phyloP scores from a whole-genome alignment of 805 yeast genomes.

The Teunomyces funiuensis region DNA sequence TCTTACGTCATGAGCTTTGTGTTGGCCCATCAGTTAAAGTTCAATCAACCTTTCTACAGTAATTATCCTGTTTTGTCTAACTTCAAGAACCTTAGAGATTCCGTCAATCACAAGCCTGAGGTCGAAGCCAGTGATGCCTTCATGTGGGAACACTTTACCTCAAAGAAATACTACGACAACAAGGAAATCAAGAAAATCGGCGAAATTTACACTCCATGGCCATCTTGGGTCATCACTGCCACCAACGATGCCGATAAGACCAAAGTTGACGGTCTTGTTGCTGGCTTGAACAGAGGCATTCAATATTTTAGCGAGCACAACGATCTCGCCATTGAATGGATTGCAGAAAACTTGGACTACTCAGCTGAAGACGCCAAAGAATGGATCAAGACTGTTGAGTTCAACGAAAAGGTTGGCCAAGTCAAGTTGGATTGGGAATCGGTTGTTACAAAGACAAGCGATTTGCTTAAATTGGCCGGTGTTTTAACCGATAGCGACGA shows the following conservation, averaged over 20 bases:
- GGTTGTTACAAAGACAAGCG: slow-evolving; percentile 55
- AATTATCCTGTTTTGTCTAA: slow-evolving; percentile 60
- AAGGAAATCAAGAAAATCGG: slow-evolving; percentile 82
- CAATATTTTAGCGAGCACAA: slow-evolving; percentile 57
- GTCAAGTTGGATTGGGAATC: slow-evolving; percentile 46
- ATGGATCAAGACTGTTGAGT: slow-evolving; percentile 80
- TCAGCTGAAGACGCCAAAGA: slow-evolving; percentile 71
- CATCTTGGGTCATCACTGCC: slow-evolving; percentile 83
- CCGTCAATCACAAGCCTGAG: slow-evolving; percentile 57
- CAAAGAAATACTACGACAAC: slow-evolving; percentile 78
- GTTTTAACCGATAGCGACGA: slow-evolving; percentile 42
- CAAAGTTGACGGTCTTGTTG: slow-evolving; percentile 41
- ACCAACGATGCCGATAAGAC: slow-evolving; percentile 36
- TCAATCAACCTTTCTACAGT: slow-evolving; percentile 50
- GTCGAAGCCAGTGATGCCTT: slow-evolving; percentile 68
- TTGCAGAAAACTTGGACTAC: slow-evolving; percentile 70
- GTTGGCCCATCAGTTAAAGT: slow-evolving; percentile 60
- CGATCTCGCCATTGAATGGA: slow-evolving; percentile 66
- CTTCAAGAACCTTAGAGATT: slow-evolving; percentile 74
- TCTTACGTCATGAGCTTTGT: slow-evolving; percentile 91
- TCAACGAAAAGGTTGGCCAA: slow-evolving; percentile 44
- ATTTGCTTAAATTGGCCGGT: slow-evolving; percentile 61
- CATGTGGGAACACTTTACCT: slow-evolving; percentile 95
- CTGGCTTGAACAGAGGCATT: slow-evolving; percentile 66
- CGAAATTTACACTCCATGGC: slow-evolving; percentile 94